Base-by-base conservation (phyloP, 176 grass and related monocot species). In the Paspalum notatum region DNA sequence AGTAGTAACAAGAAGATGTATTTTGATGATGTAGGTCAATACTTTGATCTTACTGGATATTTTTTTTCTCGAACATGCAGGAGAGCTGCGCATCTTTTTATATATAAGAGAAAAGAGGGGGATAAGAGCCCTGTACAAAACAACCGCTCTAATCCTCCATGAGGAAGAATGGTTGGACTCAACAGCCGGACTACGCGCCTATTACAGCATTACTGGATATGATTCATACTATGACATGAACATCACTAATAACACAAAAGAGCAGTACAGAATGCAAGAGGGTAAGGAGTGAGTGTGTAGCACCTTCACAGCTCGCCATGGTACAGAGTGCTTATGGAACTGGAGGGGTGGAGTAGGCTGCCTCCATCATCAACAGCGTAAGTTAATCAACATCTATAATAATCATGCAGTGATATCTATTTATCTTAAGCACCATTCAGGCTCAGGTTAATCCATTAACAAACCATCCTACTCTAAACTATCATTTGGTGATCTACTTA, bases 381-480 rank as follows among this genome's bases (percentile, higher is more conserved):
- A 95, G 87, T 72, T 68, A 77, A 54, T 88, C 67, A 83, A 69
- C 92, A 66, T 75, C 80, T 71, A 62, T 40, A 58, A 20, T 55
- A 22, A 69, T 42, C 44, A 69, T 69, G 66, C 44, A 68, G 1
- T 47, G 66, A 21, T 44, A 21, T 44, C 7, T 64, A n/a, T 66
- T 41, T 21, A 67, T 44, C 64, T 67, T 43, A 66, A n/a, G 63
- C 38, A 66, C 39, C 39, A 66, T 66, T 5, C 51, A 53, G 18
- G 9, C 63, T 43, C 39, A 43, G 18, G 18, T 66, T 66, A 66
- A 66, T 66, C 64, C 64, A 66, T 66, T n/a, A 66, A 66, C 20
- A 66, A 43, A 66, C 64, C 0, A 4, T 2, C 18, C 3, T 66
- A 66, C 18, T 66, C 58, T 41, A 69, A 40, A 68, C 21, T 60